Percentiles rank a stretch among this genome's conserved stretches.
Evolutionary conservation across 1,284 basidiomycete species (phyloP).

Genomic region (Phenoliferia sp.): DNA sequence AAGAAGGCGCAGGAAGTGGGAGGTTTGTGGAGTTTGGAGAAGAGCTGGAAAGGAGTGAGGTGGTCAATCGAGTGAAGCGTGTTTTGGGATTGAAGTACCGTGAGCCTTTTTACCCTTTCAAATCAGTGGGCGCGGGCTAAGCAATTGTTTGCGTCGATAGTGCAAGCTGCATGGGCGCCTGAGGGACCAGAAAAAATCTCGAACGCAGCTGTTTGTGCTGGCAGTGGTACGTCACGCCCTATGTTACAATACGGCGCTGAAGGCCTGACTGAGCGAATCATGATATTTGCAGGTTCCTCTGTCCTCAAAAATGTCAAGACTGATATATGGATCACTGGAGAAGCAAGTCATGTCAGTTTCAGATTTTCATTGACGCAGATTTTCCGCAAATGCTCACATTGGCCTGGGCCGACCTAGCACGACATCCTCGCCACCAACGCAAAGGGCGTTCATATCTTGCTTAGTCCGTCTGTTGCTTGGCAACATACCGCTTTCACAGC

Average conservation of each 20-base stretch:
- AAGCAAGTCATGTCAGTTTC: slow-evolving; percentile 21
- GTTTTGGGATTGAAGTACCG: slow-evolving; percentile 17
- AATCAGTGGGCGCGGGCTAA: background rate
- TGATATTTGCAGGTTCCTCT: background rate
- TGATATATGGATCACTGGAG: slow-evolving; percentile 29
- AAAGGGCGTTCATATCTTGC: slow-evolving; percentile 25
- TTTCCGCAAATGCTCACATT: background rate
- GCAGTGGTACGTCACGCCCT: slow-evolving; percentile 14
- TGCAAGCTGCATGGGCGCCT: slow-evolving; percentile 26
- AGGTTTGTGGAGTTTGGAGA: slow-evolving; percentile 21
- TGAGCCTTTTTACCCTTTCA: background rate
- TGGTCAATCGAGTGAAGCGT: slow-evolving; percentile 22
- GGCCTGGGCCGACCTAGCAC: slow-evolving; percentile 9
- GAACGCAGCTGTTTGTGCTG: slow-evolving; percentile 29
- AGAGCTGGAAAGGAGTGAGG: slow-evolving; percentile 1
- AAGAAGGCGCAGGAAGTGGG: slow-evolving; percentile 23
- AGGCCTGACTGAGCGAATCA: background rate
- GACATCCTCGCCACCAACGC: slow-evolving; percentile 26
- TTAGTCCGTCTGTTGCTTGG: slow-evolving; percentile 10
- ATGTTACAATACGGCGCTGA: background rate
- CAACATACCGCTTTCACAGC: background rate
- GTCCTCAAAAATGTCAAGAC: slow-evolving; percentile 29
- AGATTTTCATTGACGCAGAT: too few relatives aligned
- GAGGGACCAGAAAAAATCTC: slow-evolving; percentile 8
- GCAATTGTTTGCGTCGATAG: background rate